Percentiles rank a stretch among this genome's conserved stretches.
Conservation (phyloP, 192 early-diverging fungal species). For the Pilobolus umbonatus region DNA sequence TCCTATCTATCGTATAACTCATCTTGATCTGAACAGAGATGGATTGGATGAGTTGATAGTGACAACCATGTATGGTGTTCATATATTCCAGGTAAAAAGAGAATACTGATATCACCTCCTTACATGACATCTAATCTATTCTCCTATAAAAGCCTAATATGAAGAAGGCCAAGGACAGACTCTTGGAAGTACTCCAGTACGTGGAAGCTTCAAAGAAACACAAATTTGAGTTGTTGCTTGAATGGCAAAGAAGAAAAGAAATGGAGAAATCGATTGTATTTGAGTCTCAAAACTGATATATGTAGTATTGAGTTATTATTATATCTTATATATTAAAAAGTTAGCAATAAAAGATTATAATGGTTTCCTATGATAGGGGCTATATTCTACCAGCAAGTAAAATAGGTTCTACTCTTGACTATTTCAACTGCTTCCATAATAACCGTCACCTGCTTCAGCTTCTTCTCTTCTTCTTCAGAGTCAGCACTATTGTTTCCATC, state of each 20-base stretch:
- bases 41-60: slow-evolving; percentile 51
- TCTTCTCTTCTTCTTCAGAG: neutral
- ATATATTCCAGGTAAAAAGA: slow-evolving; percentile 38
- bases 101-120: neutral
- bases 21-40: slow-evolving; percentile 50
- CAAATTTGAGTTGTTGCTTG: slow-evolving; percentile 24
- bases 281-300: slow-evolving; percentile 12
- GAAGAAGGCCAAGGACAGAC: slow-evolving; percentile 32
- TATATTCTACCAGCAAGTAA: slow-evolving; percentile 25
- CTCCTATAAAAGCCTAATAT: slow-evolving; percentile 32
- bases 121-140: neutral
- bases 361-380: too few relatives aligned
- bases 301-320: too few relatives aligned
- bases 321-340: too few relatives aligned
- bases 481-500: neutral
- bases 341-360: too few relatives aligned
- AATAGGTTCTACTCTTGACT: slow-evolving; percentile 27
- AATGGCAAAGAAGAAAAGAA: slow-evolving; percentile 27
- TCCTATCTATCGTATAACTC: slow-evolving; percentile 47
- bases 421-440: slow-evolving; percentile 23
- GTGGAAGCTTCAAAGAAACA: slow-evolving; percentile 38
- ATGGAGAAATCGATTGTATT: slow-evolving; percentile 31
- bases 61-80: slow-evolving; percentile 47
- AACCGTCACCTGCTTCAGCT: slow-evolving; percentile 9
- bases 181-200: slow-evolving; percentile 37